Evolutionary conservation across 2,329 filamentous ascomycete species (phyloP), one percentile per base, ranked within the genome.

Genomic region (Xylariaceae sp.): DNA sequence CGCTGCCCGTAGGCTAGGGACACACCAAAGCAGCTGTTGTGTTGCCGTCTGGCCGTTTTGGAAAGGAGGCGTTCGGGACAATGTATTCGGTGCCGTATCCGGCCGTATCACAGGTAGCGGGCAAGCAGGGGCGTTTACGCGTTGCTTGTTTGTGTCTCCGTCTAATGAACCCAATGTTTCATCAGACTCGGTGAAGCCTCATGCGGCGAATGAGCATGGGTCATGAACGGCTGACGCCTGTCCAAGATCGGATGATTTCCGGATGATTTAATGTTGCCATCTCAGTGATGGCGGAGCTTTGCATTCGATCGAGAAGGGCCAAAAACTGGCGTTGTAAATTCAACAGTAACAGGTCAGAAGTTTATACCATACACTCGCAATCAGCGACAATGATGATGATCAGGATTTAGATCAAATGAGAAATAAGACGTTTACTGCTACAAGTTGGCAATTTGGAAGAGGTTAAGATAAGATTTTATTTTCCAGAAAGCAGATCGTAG

Each of bases 21-120:
- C n/a, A n/a, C n/a, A n/a, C 36, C 56, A 23, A 45, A 48, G 37
- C 21, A 53, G 40, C 51, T 44, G 41, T 44, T 36, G 65, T 67
- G 61, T 47, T 40, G 65, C 65, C 17, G 52, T 58, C 49, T 56
- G 59, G 61, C 60, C 16, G 17, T 28, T 55, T 23, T 40, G 58
- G 55, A 53, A 33, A 51, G 37, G 29, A 54, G 41, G 44, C 36
- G 46, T 44, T 44, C 52, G 44, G 51, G 43, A 37, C 43, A 29
- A 43, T 51, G 37, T 55, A 62, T 39, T 56, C 53, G 53, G 56
- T 57, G 57, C 55, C 51, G 52, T 58, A 56, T 47, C 61, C 65
- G 65, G 60, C 64, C 57, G 60, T 68, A 65, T 44, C 53, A 62
- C 57, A 59, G 28, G 39, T 51, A 53, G 51, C 19, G 60, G 37